These are phyloP conservation scores for Jatropha multifida DNA, from an alignment of 441 rosid species.

Conservation along the genomic window DNA sequence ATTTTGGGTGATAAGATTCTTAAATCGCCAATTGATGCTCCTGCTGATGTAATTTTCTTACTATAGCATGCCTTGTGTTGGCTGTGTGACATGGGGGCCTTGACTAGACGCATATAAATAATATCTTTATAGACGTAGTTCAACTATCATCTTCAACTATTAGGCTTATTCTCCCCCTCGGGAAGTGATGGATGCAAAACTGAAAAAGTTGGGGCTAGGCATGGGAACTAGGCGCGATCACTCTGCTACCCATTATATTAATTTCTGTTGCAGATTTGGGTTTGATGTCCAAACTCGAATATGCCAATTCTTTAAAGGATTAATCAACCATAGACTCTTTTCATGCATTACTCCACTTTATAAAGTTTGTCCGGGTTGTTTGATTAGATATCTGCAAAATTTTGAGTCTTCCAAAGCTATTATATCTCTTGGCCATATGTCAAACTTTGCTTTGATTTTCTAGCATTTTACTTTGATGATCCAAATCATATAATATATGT, in stretches of 20 bases:
- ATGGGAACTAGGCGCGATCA: too few relatives aligned
- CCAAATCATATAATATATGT: neutral
- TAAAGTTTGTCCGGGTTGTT: neutral
- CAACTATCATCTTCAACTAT: neutral
- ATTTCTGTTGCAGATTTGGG: too few relatives aligned
- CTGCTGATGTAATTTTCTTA: slow-evolving; percentile 60
- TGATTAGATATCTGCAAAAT: neutral
- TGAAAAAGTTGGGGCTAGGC: too few relatives aligned
- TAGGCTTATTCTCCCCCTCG: too few relatives aligned
- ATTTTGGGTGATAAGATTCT: slow-evolving; percentile 85
- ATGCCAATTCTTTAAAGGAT: too few relatives aligned
- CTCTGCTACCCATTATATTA: too few relatives aligned
- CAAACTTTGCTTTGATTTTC: neutral
- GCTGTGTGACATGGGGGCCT: neutral
- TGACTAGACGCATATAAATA: neutral
- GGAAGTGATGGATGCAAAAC: too few relatives aligned
- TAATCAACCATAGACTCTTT: neutral
- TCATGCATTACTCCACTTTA: neutral
- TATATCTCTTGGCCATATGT: neutral
- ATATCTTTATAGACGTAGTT: neutral
- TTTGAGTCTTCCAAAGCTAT: neutral
- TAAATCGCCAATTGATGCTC: slow-evolving; percentile 74
- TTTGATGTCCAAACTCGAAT: too few relatives aligned
- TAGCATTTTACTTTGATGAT: neutral
- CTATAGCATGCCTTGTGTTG: neutral